Percentiles rank a stretch among this genome's conserved stretches.
Conservation (phyloP, 164 flowering plant genomes). For the Platanus orientalis region DNA sequence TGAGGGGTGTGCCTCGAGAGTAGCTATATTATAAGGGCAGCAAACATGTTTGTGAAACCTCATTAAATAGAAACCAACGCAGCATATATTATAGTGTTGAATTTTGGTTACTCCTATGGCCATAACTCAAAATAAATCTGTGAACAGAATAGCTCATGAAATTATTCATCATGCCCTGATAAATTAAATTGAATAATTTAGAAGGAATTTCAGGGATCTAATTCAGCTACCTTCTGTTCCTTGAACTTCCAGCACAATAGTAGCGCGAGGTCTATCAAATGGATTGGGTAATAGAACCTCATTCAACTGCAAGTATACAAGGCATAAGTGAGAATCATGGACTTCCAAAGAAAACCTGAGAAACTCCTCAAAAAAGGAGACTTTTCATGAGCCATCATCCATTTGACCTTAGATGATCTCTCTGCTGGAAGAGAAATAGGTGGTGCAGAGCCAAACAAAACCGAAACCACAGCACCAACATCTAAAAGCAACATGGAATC, state of each 20-base stretch:
- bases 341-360: background rate
- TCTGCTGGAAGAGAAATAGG: constrained; percentile 57
- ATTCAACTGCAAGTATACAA: constrained; percentile 61
- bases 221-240: constrained; percentile 51
- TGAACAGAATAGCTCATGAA: constrained; percentile 4
- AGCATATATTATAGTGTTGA: too few species aligned
- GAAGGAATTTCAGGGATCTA: constrained; percentile 3
- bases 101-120: too few species aligned
- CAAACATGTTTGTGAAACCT: too few species aligned
- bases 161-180: background rate
- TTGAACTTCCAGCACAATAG: constrained; percentile 56
- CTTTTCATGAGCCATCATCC: background rate
- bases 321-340: background rate
- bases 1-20: too few species aligned
- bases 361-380: too few species aligned
- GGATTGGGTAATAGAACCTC: constrained; percentile 80
- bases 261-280: constrained; percentile 81
- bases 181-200: background rate
- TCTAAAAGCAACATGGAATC: constrained; percentile 47
- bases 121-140: too few species aligned
- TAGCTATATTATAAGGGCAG: too few species aligned
- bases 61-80: too few species aligned
- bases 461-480: constrained; percentile 73
- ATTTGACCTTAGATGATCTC: constrained; percentile 60
- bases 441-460: constrained; percentile 88